Percentiles rank a stretch among this genome's conserved stretches.
Conservation (phyloP, 805 yeast genomes). For the Saturnispora dispora region DNA sequence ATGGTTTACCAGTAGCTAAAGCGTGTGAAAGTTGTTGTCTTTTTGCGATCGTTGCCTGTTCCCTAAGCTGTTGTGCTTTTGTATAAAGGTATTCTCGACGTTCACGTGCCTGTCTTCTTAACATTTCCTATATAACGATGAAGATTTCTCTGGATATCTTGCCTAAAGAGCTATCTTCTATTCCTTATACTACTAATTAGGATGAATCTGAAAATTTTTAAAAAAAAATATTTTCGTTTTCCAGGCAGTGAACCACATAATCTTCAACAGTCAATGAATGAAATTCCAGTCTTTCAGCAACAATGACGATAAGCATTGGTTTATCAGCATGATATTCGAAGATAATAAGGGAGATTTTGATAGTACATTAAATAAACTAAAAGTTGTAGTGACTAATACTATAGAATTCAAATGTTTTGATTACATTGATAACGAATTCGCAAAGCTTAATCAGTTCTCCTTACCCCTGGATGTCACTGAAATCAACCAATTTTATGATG, state of each 20-base stretch:
- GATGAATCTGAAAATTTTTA: background rate
- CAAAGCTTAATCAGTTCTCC: background rate
- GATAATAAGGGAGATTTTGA: background rate
- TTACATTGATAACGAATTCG: background rate
- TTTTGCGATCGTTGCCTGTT: constrained; percentile 75
- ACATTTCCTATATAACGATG: constrained; percentile 31
- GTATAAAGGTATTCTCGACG: constrained; percentile 88
- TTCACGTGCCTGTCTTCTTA: constrained; percentile 92
- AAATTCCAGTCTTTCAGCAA: background rate
- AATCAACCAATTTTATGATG: background rate
- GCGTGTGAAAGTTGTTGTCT: constrained; percentile 82
- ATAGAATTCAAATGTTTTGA: background rate
- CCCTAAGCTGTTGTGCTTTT: constrained; percentile 84
- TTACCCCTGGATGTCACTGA: background rate
- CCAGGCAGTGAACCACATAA: background rate
- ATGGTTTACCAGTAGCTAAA: constrained; percentile 81
- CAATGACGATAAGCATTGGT: background rate
- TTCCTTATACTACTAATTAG: background rate
- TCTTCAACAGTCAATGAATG: background rate
- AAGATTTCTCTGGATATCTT: background rate
- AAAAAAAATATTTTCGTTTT: background rate
- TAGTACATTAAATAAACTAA: background rate
- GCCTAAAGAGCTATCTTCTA: background rate
- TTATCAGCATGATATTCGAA: background rate
- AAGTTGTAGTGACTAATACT: background rate